phyloP scores from a whole-genome alignment of 1,139 yeast genomes.

The Lodderomyces jiufengensis region DNA sequence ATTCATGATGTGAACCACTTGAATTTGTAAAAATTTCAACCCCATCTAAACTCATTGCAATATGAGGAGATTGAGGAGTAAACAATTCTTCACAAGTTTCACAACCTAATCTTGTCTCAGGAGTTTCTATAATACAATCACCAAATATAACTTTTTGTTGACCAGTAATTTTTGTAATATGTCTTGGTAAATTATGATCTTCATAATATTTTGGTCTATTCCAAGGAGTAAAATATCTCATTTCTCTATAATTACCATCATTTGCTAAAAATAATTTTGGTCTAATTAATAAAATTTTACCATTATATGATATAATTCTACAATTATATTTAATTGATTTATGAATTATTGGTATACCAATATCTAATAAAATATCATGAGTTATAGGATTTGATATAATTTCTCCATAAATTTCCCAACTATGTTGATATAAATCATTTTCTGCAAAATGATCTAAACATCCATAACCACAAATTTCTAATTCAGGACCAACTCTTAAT shows the following conservation, averaged over 20 bases:
- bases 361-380: constrained; percentile 74
- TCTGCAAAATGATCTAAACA: constrained; percentile 95
- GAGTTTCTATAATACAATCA: constrained; percentile 79
- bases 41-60: constrained; percentile 88
- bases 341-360: constrained; percentile 92
- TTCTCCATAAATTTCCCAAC: constrained; percentile 90
- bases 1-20: constrained; percentile 94
- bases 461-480: constrained; percentile 92
- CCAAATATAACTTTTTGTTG: constrained; percentile 76
- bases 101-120: constrained; percentile 86
- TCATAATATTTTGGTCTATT: constrained; percentile 72
- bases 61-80: constrained; percentile 95
- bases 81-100: constrained; percentile 97
- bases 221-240: constrained; percentile 98
- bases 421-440: constrained; percentile 80
- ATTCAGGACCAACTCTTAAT: constrained; percentile 93
- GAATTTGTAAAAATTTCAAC: constrained; percentile 95
- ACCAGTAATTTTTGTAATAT: constrained; percentile 58
- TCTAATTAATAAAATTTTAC: constrained; percentile 75
- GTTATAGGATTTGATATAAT: constrained; percentile 66
- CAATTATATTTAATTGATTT: constrained; percentile 89
- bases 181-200: constrained; percentile 64
- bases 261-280: constrained; percentile 93
- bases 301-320: constrained; percentile 76
- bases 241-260: constrained; percentile 96